Evolutionary conservation across 208 protist species (phyloP).

Genomic region (Trypanosomatidae sp.): DNA sequence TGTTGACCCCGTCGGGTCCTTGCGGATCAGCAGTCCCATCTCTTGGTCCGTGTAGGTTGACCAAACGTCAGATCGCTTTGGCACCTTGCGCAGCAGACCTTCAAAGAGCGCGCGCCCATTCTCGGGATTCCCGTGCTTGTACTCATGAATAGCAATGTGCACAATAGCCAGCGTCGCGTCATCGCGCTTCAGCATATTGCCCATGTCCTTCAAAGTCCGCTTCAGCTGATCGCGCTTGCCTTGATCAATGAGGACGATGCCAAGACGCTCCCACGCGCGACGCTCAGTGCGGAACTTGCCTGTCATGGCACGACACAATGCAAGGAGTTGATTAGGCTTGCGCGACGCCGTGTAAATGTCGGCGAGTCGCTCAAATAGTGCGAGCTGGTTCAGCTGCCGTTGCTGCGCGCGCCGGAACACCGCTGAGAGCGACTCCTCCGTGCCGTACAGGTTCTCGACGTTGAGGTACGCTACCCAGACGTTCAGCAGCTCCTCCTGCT

Average conservation of each 20-base stretch:
- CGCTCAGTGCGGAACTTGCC: conserved; percentile 75
- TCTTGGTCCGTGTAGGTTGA: conserved; percentile 91
- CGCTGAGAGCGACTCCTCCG: conserved; percentile 80
- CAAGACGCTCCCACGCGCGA: conserved; percentile 81
- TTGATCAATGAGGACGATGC: conserved; percentile 70
- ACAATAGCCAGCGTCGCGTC: conserved; percentile 60
- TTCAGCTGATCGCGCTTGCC: conserved; percentile 87
- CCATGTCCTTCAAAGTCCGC: conserved; percentile 86
- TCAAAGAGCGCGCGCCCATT: conserved; percentile 90
- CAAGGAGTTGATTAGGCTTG: conserved; percentile 77
- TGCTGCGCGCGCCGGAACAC: conserved; percentile 86
- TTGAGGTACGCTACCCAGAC: conserved; percentile 95
- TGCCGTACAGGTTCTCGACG: conserved; percentile 93
- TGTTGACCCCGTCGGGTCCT: conserved; percentile 39
- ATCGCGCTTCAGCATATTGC: conserved; percentile 52
- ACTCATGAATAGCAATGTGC: conserved; percentile 84
- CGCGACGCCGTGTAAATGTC: conserved; percentile 82
- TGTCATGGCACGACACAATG: conserved; percentile 83
- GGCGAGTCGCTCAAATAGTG: conserved; percentile 80
- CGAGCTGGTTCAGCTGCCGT: conserved; percentile 55
- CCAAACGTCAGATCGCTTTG: conserved; percentile 92
- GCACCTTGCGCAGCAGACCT: conserved; percentile 79
- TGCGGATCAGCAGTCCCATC: conserved; percentile 58
- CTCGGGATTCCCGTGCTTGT: conserved; percentile 79
- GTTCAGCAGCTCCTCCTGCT: conserved; percentile 89